Evolutionary conservation across 257 asterid genomes (phyloP), one percentile per base, ranked within the genome.

Genomic region (Solanum medicagineum): DNA sequence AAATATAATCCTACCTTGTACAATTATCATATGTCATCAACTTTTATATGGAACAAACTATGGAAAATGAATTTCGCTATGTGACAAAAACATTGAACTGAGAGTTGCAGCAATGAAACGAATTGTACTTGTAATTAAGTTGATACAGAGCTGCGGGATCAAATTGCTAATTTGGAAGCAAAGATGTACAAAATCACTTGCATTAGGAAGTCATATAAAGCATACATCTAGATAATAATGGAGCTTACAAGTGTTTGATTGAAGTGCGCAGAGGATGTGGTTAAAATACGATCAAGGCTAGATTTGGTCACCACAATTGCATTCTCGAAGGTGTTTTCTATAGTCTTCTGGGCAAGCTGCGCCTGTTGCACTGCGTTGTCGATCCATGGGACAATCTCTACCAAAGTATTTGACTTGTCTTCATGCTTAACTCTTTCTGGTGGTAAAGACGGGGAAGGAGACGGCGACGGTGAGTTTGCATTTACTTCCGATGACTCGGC

Each of bases 241-340:
- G 29, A 86, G 24, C 85, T 92, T 89, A 94, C 99, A 60, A 92
- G 84, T 42, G 98, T 92, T 89, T 92, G 98, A 85, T 89, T 87
- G 82, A 95, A 90, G 91, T 97, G 99, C 22, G 93, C 95, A 42
- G 98, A 94, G 0, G 98, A 93, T 51, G 98, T 97, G 85, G 94
- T 90, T 81, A 90, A 90, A 71, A 95, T 86, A 26, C 95, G 95
- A 89, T 95, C 96, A 47, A 92, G 69, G 55, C 98, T 94, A 83
- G 97, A 91, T 90, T 90, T 91, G 59, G 98, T 88, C 90, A 65
- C 89, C 80, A 91, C 87, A 47, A 97, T 75, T 85, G 98, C 94
- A 81, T 86, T 88, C 89, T 92, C 97, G 16, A 92, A 53, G 63
- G 93, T 84, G 87, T 80, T 86, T 70, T 87, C 93, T 75, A 91